These are phyloP conservation scores for Sordaria brevicollis DNA, from an alignment of 495 filamentous ascomycete genomes.

Conservation along the genomic window DNA sequence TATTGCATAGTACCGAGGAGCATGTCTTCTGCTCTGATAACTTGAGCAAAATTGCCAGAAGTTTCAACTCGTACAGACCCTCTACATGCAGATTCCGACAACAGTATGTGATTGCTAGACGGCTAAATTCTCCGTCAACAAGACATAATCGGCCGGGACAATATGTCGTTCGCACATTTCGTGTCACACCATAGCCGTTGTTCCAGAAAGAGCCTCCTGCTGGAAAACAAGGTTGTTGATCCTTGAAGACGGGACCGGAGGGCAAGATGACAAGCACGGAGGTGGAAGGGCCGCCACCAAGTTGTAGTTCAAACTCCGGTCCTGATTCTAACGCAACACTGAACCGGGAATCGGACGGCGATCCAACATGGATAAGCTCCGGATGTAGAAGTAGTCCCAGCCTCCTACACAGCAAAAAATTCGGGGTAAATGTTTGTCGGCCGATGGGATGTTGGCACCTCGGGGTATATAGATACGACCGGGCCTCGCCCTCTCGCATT, in stretches of 20 bases:
- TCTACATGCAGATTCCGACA: too few relatives aligned
- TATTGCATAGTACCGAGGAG: too few relatives aligned
- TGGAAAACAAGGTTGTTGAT: background rate
- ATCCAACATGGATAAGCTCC: background rate
- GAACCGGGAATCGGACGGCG: background rate
- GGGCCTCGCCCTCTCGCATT: background rate
- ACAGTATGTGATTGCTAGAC: too few relatives aligned
- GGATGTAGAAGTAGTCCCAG: background rate
- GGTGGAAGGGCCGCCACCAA: background rate
- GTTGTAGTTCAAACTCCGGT: background rate
- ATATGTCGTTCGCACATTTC: background rate
- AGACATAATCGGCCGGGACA: background rate
- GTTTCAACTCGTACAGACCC: too few relatives aligned
- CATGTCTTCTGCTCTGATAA: too few relatives aligned
- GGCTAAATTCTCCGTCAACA: background rate
- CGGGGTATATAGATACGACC: background rate
- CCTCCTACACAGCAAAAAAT: background rate
- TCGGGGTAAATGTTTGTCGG: slow-evolving; percentile 3
- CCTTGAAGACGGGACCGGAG: background rate
- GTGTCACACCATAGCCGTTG: background rate
- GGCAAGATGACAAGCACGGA: background rate
- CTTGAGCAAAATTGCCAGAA: too few relatives aligned
- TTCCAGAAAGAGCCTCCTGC: background rate
- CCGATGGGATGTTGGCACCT: background rate
- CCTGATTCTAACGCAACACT: background rate